Evolutionary conservation across 192 early-diverging fungal species (phyloP).

Genomic region (Umbelopsis ramanniana): DNA sequence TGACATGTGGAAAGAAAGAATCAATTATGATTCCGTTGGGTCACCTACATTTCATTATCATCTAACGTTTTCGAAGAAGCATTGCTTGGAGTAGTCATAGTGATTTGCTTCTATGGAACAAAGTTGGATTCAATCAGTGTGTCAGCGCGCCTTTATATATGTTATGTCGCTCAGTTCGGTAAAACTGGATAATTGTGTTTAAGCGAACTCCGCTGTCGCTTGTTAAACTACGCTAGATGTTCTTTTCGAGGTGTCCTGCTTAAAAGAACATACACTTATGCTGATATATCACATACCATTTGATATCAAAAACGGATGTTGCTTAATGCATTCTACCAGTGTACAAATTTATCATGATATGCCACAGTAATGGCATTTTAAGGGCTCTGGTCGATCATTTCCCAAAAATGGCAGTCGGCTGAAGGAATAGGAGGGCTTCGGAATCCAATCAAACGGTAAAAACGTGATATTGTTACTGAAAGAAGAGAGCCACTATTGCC

Average conservation of each 20-base stretch:
- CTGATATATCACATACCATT: background rate
- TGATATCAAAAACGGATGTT: background rate
- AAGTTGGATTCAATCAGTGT: background rate
- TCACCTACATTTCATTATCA: background rate
- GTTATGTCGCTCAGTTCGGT: background rate
- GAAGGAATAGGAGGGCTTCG: background rate
- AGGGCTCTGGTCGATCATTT: background rate
- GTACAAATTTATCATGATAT: background rate
- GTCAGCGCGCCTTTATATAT: background rate
- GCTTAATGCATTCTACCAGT: background rate
- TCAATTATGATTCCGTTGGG: too few relatives aligned
- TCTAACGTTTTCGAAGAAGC: background rate
- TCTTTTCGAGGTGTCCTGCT: background rate
- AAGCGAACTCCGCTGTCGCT: background rate
- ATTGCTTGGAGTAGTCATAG: background rate
- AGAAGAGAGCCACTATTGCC: background rate
- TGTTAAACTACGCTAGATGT: background rate
- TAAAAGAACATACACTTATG: too few relatives aligned
- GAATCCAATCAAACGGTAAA: background rate
- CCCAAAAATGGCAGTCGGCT: conserved; percentile 7
- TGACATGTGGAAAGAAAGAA: background rate
- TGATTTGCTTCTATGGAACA: background rate
- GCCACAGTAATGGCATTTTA: background rate
- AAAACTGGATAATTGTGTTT: background rate
- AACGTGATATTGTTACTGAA: background rate